These are phyloP conservation scores for Hemileccinum rubropunctum DNA, from an alignment of 768 basidiomycete species.

Conservation along the genomic window DNA sequence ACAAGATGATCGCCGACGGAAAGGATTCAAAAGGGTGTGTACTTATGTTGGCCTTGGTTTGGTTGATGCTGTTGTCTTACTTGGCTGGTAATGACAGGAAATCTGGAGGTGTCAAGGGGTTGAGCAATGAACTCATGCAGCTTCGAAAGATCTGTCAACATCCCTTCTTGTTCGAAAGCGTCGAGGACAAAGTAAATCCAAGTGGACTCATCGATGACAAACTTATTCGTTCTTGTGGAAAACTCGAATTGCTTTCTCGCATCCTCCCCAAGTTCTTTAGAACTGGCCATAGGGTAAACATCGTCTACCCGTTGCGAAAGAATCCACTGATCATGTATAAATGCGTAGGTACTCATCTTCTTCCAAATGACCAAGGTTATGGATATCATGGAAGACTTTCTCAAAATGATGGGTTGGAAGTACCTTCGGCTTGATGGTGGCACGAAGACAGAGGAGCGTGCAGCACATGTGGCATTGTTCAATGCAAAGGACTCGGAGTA, in stretches of 20 bases:
- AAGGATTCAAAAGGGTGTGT: slow-evolving; percentile 71
- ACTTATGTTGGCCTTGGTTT: background rate
- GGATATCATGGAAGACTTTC: slow-evolving; percentile 97
- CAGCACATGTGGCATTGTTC: slow-evolving; percentile 79
- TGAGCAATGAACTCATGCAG: slow-evolving; percentile 97
- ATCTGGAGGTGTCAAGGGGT: slow-evolving; percentile 76
- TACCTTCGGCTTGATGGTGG: slow-evolving; percentile 94
- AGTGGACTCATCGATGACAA: slow-evolving; percentile 79
- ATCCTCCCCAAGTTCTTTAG: slow-evolving; percentile 94
- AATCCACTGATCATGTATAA: slow-evolving; percentile 3
- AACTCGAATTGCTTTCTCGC: slow-evolving; percentile 88
- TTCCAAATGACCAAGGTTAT: slow-evolving; percentile 99
- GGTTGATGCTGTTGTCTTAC: slow-evolving; percentile 6
- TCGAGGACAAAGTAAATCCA: slow-evolving; percentile 92
- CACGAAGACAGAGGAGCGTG: slow-evolving; percentile 94
- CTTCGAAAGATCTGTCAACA: slow-evolving; percentile 98
- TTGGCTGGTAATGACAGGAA: slow-evolving; percentile 41
- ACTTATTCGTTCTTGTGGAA: slow-evolving; percentile 84
- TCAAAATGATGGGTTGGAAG: slow-evolving; percentile 83
- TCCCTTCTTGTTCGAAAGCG: slow-evolving; percentile 93
- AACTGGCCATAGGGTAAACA: slow-evolving; percentile 80
- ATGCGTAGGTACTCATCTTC: slow-evolving; percentile 85
- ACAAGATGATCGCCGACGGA: slow-evolving; percentile 93
- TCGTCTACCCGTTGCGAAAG: background rate
- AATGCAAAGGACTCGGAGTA: slow-evolving; percentile 88